Conservation (phyloP, 2,329 filamentous ascomycete genomes). For the Colletotrichum sp. region DNA sequence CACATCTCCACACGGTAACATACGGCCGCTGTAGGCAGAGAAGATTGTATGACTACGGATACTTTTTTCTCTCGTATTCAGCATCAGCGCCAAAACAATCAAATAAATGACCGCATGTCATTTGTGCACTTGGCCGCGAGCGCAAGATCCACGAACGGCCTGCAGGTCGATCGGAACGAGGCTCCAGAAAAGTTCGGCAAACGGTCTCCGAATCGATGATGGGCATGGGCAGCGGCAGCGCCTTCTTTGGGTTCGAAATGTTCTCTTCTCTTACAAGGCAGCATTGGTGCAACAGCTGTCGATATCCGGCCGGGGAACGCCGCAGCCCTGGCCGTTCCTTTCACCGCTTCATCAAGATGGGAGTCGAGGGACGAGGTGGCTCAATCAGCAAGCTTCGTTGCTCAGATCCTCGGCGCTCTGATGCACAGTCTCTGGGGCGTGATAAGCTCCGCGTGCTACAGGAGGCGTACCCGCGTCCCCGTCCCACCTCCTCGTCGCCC, state of each 20-base stretch:
- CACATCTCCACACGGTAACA: slow-evolving; percentile 3
- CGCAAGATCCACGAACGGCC: neutral
- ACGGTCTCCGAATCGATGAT: neutral
- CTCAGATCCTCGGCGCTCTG: slow-evolving; percentile 21
- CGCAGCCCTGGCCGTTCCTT: slow-evolving; percentile 1
- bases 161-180: neutral
- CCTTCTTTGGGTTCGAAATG: neutral
- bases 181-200: neutral
- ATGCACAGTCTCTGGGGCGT: slow-evolving; percentile 7
- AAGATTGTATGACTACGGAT: neutral
- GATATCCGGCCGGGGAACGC: slow-evolving; percentile 3
- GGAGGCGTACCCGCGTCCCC: slow-evolving; percentile 14
- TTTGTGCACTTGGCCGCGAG: neutral
- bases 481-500: neutral
- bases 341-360: slow-evolving; percentile 17
- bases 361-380: neutral
- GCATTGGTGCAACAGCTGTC: neutral
- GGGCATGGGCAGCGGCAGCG: neutral
- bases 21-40: slow-evolving; percentile 13
- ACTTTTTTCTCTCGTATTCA: neutral
- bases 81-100: neutral
- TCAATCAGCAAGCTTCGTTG: slow-evolving; percentile 1
- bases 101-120: neutral
- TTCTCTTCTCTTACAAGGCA: neutral
- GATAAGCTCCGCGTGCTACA: slow-evolving; percentile 21